phyloP scores from a whole-genome alignment of 2,329 filamentous ascomycete genomes.

The Coccinonectria pachysandricola region DNA sequence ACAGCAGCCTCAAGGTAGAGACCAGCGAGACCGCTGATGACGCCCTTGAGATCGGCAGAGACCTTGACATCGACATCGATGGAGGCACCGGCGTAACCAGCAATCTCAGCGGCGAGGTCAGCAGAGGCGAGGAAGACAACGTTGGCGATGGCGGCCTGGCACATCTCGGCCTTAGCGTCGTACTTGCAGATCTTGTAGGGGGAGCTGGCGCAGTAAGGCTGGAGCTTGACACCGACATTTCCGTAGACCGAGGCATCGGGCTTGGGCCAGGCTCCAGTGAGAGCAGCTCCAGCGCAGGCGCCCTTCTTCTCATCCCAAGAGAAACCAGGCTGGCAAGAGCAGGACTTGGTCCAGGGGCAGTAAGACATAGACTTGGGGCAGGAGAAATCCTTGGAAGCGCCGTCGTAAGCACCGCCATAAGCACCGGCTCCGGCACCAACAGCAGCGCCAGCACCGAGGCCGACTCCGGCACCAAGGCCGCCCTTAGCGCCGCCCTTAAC shows the following conservation, averaged over 20 bases:
- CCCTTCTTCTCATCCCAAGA: conserved; percentile 22
- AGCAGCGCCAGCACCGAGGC: too few species aligned
- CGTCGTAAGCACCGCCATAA: too few species aligned
- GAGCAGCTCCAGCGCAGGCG: conserved; percentile 18
- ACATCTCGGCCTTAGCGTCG: conserved; percentile 24
- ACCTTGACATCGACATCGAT: conserved; percentile 17
- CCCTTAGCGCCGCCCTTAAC: too few species aligned
- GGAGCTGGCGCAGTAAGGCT: conserved; percentile 24
- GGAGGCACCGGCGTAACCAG: conserved; percentile 13
- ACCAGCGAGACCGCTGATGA: conserved; percentile 21
- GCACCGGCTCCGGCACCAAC: too few species aligned
- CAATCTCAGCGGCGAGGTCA: conserved; percentile 18
- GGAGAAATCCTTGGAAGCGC: conserved; percentile 15
- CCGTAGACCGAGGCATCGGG: conserved; percentile 17
- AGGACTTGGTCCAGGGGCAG: conserved; percentile 29
- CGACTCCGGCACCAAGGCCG: too few species aligned
- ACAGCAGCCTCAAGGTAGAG: conserved; percentile 22
- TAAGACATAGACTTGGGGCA: conserved; percentile 27
- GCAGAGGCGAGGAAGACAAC: conserved; percentile 25
- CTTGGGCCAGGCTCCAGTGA: conserved; percentile 25
- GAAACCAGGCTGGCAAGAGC: conserved; percentile 33
- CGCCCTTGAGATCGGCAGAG: conserved; percentile 22
- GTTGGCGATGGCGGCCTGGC: conserved; percentile 24
- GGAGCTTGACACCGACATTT: conserved; percentile 19
- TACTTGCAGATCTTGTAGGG: conserved; percentile 27